These are phyloP conservation scores for Salvia sclarea DNA, from an alignment of 305 asterid species.

Conservation along the genomic window DNA sequence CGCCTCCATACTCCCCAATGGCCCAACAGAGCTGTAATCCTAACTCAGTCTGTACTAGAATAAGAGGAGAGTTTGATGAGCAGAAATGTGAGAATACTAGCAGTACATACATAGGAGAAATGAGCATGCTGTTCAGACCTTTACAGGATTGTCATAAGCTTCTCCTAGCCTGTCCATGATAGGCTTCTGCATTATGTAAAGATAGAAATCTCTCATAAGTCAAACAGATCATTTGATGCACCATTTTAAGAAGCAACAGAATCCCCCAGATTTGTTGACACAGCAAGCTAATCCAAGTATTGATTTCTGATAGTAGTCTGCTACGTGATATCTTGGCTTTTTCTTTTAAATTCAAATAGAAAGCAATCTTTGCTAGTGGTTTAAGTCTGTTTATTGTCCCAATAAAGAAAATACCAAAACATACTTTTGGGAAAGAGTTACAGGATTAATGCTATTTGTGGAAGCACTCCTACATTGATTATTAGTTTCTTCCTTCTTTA, in stretches of 20 bases:
- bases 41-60: conserved; percentile 69
- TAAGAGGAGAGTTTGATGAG: conserved; percentile 15
- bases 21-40: conserved; percentile 98
- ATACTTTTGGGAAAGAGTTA: neutral
- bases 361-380: neutral
- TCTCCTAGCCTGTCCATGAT: conserved; percentile 87
- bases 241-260: conserved; percentile 8
- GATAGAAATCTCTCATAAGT: conserved; percentile 8
- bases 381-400: neutral
- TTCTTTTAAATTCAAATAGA: neutral
- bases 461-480: no score
- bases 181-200: conserved; percentile 65
- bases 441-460: neutral
- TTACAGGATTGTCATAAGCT: conserved; percentile 74
- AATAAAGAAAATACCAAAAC: neutral
- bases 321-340: neutral
- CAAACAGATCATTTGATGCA: conserved; percentile 7
- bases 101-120: conserved; percentile 17
- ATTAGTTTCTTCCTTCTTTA: no score
- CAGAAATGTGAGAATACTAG: conserved; percentile 23
- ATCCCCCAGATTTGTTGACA: conserved; percentile 12
- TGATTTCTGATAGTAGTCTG: neutral
- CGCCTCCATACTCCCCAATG: conserved; percentile 95
- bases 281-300: conserved; percentile 15
- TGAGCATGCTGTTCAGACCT: conserved; percentile 45